A percentile compares a stretch with the other conserved stretches of the same genome.
phyloP scores from a whole-genome alignment of 345 rosid species.

The Moricandia arvensis region DNA sequence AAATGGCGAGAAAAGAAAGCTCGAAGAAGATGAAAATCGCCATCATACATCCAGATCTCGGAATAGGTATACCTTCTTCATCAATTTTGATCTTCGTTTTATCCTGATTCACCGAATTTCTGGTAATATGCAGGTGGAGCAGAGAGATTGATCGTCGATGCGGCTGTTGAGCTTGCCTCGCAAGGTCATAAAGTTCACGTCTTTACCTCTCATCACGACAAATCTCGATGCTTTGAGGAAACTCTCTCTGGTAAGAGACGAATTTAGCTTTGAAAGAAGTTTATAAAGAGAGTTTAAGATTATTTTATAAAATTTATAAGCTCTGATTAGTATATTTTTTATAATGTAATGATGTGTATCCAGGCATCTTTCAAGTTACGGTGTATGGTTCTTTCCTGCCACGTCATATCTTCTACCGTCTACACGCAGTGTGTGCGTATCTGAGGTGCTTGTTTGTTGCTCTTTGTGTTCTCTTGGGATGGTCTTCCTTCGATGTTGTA shows the following conservation, averaged over 20 bases:
- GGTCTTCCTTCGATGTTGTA: slow-evolving; percentile 78
- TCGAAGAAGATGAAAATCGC: slow-evolving; percentile 68
- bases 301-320: neutral
- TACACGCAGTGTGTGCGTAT: slow-evolving; percentile 88
- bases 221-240: slow-evolving; percentile 87
- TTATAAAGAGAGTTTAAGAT: neutral
- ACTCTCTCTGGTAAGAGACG: slow-evolving; percentile 57
- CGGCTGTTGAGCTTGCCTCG: slow-evolving; percentile 79
- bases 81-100: neutral
- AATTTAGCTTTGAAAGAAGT: neutral
- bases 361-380: slow-evolving; percentile 77
- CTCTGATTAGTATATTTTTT: neutral
- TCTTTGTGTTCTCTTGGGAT: slow-evolving; percentile 62
- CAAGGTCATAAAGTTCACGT: slow-evolving; percentile 81
- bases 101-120: neutral
- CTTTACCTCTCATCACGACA: slow-evolving; percentile 88
- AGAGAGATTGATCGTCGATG: slow-evolving; percentile 92
- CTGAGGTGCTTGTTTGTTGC: slow-evolving; percentile 81
- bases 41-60: slow-evolving; percentile 90
- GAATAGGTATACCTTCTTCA: slow-evolving; percentile 55
- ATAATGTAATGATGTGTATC: slow-evolving; percentile 1
- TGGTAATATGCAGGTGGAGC: slow-evolving; percentile 67
- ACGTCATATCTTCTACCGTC: slow-evolving; percentile 72
- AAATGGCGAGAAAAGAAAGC: slow-evolving; percentile 45
- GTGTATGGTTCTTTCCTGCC: slow-evolving; percentile 87